Conservation (phyloP, 2,329 filamentous ascomycete species). For the Fusarium devonianum region DNA sequence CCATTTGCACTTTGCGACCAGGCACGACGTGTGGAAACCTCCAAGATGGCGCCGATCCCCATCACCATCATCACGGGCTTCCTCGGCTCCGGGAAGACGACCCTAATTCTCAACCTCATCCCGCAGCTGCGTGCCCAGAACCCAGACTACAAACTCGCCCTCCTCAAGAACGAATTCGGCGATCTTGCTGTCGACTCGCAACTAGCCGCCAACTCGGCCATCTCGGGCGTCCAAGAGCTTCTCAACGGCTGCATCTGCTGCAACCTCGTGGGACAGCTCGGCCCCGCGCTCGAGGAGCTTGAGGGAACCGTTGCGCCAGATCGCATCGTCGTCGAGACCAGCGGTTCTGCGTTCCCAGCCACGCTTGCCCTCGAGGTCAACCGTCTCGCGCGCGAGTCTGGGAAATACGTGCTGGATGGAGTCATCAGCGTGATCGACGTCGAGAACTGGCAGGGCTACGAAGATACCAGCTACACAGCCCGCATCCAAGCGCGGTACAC, state of each 20-base stretch:
- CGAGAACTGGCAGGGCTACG: slow-evolving; percentile 94
- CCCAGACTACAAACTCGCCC: slow-evolving; percentile 82
- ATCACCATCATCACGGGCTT: slow-evolving; percentile 97
- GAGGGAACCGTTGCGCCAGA: slow-evolving; percentile 68
- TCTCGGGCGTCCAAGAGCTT: slow-evolving; percentile 89
- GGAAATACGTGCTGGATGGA: slow-evolving; percentile 78
- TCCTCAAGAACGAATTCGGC: slow-evolving; percentile 98
- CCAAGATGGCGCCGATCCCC: slow-evolving; percentile 73
- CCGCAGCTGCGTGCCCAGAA: slow-evolving; percentile 82
- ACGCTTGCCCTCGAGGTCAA: slow-evolving; percentile 93
- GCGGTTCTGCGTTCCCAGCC: slow-evolving; percentile 84
- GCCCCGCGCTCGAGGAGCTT: slow-evolving; percentile 80
- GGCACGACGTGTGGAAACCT: neutral
- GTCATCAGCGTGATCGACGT: slow-evolving; percentile 91
- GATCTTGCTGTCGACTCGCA: slow-evolving; percentile 93
- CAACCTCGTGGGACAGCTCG: slow-evolving; percentile 92
- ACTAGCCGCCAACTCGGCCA: slow-evolving; percentile 80
- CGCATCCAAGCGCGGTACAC: slow-evolving; percentile 89
- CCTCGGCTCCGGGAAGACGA: slow-evolving; percentile 95
- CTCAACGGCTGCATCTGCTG: slow-evolving; percentile 99
- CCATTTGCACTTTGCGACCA: neutral
- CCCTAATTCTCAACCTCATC: slow-evolving; percentile 90
- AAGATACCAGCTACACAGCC: slow-evolving; percentile 88
- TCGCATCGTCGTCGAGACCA: slow-evolving; percentile 93
- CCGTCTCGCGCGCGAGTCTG: slow-evolving; percentile 73